These are phyloP conservation scores for Candida yuanshanica DNA, from an alignment of 805 yeast genomes.

Conservation along the genomic window DNA sequence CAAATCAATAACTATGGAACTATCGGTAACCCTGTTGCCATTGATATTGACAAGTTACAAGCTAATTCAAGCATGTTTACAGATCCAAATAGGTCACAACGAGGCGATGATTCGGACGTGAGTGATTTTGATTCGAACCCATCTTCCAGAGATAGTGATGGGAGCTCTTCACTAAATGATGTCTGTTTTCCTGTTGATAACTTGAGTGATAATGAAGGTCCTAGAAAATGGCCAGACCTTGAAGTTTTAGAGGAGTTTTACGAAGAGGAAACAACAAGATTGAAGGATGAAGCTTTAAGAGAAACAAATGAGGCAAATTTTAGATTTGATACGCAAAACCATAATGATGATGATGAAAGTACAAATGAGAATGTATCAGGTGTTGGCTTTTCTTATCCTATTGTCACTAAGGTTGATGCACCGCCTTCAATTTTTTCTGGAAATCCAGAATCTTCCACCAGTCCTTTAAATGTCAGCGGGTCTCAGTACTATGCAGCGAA, in stretches of 20 bases:
- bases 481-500: conserved; percentile 7
- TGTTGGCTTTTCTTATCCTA: conserved; percentile 36
- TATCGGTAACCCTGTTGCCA: not conserved
- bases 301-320: conserved; percentile 34
- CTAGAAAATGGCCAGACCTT: conserved; percentile 78
- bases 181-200: conserved; percentile 75
- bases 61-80: not conserved
- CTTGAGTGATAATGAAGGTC: conserved; percentile 16
- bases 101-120: conserved; percentile 10
- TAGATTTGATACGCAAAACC: conserved; percentile 29
- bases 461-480: conserved; percentile 2
- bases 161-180: conserved; percentile 77
- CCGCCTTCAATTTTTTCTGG: conserved; percentile 16
- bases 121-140: conserved; percentile 34
- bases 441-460: conserved; percentile 1
- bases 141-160: conserved; percentile 35
- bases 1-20: conserved; percentile 1
- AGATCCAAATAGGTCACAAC: not conserved
- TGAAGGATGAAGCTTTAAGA: conserved; percentile 34
- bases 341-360: conserved; percentile 16
- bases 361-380: conserved; percentile 9
- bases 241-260: conserved; percentile 71
- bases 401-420: conserved; percentile 38
- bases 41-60: conserved; percentile 2
- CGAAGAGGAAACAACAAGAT: conserved; percentile 53